These are phyloP conservation scores for Phlebiopsis flavidoalba DNA, from an alignment of 768 basidiomycete species.

Conservation along the genomic window DNA sequence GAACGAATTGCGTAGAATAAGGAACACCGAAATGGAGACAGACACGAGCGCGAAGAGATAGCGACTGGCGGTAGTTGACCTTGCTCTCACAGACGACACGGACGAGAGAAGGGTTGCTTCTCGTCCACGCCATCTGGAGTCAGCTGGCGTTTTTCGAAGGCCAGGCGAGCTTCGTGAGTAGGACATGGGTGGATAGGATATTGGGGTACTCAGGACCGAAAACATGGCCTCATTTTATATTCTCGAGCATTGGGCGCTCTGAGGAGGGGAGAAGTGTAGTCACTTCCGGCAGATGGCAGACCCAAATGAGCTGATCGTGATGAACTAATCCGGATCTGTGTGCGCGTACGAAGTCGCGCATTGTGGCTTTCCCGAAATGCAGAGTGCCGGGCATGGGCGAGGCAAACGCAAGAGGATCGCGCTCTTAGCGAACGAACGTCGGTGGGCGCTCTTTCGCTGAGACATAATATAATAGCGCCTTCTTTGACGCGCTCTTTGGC, in stretches of 20 bases:
- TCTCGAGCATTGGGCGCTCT: neutral
- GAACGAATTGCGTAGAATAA: constrained; percentile 8
- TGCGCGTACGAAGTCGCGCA: neutral
- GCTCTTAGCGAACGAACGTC: neutral
- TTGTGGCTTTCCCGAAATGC: neutral
- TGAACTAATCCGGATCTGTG: neutral
- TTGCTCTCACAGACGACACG: neutral
- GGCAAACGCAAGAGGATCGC: neutral
- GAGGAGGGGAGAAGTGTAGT: neutral
- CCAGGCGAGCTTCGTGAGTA: constrained; percentile 9
- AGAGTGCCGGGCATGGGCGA: neutral
- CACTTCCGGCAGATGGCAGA: constrained; percentile 1
- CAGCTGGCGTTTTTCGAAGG: constrained; percentile 19
- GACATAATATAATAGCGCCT: neutral
- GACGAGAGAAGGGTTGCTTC: neutral
- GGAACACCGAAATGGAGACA: constrained; percentile 15
- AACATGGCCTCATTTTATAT: constrained; percentile 2
- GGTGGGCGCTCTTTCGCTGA: neutral
- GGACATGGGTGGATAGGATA: constrained; percentile 5
- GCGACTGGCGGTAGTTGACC: neutral
- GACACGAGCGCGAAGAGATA: constrained; percentile 18
- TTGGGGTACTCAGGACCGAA: neutral
- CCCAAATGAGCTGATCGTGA: neutral
- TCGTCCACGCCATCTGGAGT: constrained; percentile 2
- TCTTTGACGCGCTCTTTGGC: neutral